Percentiles rank a stretch among this genome's conserved stretches.
phyloP scores from a whole-genome alignment of 805 yeast genomes.

The Pichia rugopelliculosa region DNA sequence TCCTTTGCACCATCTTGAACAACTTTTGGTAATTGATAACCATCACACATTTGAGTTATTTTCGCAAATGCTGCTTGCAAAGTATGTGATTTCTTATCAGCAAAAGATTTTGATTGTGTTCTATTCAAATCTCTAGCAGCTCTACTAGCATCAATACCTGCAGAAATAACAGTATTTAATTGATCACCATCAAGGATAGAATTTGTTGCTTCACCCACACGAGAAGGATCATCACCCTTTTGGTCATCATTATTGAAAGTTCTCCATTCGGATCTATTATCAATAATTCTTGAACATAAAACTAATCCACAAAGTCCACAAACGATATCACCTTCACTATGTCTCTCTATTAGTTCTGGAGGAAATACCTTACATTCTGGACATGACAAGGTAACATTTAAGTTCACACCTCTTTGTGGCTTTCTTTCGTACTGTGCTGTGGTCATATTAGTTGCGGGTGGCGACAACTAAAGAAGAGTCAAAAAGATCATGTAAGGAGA shows the following conservation, averaged over 20 bases:
- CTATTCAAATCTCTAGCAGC: constrained; percentile 85
- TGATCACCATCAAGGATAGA: constrained; percentile 88
- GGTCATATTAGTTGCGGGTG: constrained; percentile 5
- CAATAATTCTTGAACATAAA: constrained; percentile 84
- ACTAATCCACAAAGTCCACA: constrained; percentile 96
- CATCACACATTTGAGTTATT: constrained; percentile 95
- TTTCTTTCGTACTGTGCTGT: constrained; percentile 9
- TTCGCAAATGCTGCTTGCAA: constrained; percentile 83
- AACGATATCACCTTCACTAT: constrained; percentile 97
- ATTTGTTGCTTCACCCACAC: constrained; percentile 97
- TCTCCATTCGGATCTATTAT: constrained; percentile 97
- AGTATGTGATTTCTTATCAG: constrained; percentile 83
- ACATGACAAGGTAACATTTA: constrained; percentile 84
- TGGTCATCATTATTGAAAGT: constrained; percentile 97
- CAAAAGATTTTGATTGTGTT: constrained; percentile 79
- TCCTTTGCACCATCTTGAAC: constrained; percentile 98
- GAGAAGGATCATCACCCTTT: constrained; percentile 96
- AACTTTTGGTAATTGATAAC: constrained; percentile 86
- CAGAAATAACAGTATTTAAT: constrained; percentile 85
- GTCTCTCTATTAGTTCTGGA: constrained; percentile 90
- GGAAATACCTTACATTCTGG: constrained; percentile 96
- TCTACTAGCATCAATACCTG: constrained; percentile 76
- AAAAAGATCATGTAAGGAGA: no score
- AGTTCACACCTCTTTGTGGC: constrained; percentile 54
- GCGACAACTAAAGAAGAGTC: not conserved